Percentiles rank a stretch among this genome's conserved stretches.
Evolutionary conservation across 2,329 filamentous ascomycete genomes (phyloP).

Genomic region (Raffaelea albimanens): DNA sequence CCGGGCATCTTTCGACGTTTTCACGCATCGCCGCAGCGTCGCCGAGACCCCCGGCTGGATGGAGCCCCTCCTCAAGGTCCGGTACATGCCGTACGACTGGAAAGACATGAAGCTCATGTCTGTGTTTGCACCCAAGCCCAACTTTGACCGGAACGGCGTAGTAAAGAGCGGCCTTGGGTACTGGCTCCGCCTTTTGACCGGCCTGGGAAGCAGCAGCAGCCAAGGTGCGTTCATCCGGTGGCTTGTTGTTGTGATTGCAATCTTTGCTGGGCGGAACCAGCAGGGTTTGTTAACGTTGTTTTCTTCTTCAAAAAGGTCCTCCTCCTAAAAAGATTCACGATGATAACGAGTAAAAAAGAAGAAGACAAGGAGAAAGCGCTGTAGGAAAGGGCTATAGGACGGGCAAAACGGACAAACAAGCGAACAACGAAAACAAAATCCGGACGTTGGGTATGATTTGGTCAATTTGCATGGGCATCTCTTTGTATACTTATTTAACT

Average conservation of each 20-base stretch:
- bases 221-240: constrained; percentile 44
- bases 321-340: too few species aligned
- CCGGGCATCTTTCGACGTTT: constrained; percentile 60
- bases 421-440: too few species aligned
- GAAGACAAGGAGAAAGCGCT: too few species aligned
- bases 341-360: neutral
- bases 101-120: constrained; percentile 34
- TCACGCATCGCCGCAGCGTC: constrained; percentile 48
- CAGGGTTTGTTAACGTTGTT: constrained; percentile 3
- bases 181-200: constrained; percentile 41
- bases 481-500: too few species aligned
- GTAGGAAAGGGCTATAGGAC: too few species aligned
- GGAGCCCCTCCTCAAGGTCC: constrained; percentile 55
- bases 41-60: constrained; percentile 58
- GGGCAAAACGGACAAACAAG: too few species aligned
- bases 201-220: constrained; percentile 39
- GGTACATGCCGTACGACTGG: constrained; percentile 55
- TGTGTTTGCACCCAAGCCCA: constrained; percentile 37
- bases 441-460: too few species aligned
- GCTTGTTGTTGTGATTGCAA: constrained; percentile 29
- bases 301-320: constrained; percentile 3
- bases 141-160: constrained; percentile 54
- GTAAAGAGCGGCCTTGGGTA: constrained; percentile 41
- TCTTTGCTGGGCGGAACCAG: constrained; percentile 18
- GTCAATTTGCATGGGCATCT: too few species aligned